Evolutionary conservation across 2,329 filamentous ascomycete species (phyloP).

Genomic region (Paradendryphiella salina): DNA sequence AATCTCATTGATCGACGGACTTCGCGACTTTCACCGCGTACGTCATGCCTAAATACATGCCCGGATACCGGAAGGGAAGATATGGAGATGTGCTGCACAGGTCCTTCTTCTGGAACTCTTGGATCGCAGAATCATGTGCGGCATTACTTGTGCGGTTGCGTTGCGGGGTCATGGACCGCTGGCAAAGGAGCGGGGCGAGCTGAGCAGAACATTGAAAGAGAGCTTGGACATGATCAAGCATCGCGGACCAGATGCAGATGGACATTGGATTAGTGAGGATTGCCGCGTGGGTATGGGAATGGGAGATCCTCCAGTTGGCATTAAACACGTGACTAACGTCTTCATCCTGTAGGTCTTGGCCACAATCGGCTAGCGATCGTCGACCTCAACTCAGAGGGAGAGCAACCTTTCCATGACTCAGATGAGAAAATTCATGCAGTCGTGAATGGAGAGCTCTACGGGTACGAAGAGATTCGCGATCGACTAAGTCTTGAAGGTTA

Average conservation of each 20-base stretch:
- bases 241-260: slow-evolving; percentile 53
- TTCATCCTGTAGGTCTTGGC: slow-evolving; percentile 22
- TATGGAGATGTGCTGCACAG: slow-evolving; percentile 1
- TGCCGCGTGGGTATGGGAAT: slow-evolving; percentile 46
- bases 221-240: slow-evolving; percentile 44
- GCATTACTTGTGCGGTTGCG: slow-evolving; percentile 22
- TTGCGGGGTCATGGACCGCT: slow-evolving; percentile 17
- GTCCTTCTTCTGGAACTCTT: not conserved
- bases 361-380: slow-evolving; percentile 35
- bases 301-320: not conserved
- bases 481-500: slow-evolving; percentile 45
- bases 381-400: slow-evolving; percentile 27
- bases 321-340: slow-evolving; percentile 14
- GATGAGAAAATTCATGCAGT: slow-evolving; percentile 54
- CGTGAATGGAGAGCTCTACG: slow-evolving; percentile 65
- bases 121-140: slow-evolving; percentile 13
- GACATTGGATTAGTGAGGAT: slow-evolving; percentile 54
- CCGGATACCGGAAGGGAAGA: not conserved
- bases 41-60: slow-evolving; percentile 4
- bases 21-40: not conserved
- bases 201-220: slow-evolving; percentile 17
- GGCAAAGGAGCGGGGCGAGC: not conserved
- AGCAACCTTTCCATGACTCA: slow-evolving; percentile 33
- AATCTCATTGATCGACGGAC: slow-evolving; percentile 1
- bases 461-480: slow-evolving; percentile 53